Evolutionary conservation across 495 filamentous ascomycete genomes (phyloP), one percentile per base, ranked within the genome.

Genomic region (Cudoniella acicularis): DNA sequence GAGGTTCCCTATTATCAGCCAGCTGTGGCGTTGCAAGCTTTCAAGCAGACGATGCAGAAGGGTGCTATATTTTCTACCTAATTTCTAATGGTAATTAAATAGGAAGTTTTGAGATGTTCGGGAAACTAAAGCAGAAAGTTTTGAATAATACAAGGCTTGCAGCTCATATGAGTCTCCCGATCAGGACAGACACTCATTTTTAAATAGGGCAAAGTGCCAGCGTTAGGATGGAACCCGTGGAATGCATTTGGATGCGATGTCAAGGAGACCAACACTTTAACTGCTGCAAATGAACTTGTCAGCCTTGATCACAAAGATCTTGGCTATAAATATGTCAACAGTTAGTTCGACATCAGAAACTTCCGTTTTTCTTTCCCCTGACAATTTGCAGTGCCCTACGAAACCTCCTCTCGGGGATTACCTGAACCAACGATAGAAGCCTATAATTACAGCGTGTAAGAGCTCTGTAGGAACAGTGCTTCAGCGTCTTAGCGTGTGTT

Each of bases 321-420:
- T 3, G 87, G 87, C n/a, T 89, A 90, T 63, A 72, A 85, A 64
- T 87, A 88, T 67, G 75, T 85, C 30, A 74, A 81, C 17, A 63
- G 61, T 52, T 6, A 51, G 56, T 54, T n/a, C n/a, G n/a, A n/a
- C n/a, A n/a, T n/a, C n/a, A n/a, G n/a, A n/a, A n/a, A n/a, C n/a
- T n/a, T n/a, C n/a, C n/a, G n/a, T n/a, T 11, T 40, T 23, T 24
- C 16, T n/a, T 27, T 36, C 24, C 52, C 49, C 9, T 21, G 11
- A 52, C 23, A 41, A 9, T 41, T 41, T 9, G n/a, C n/a, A n/a
- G n/a, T n/a, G n/a, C n/a, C n/a, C n/a, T n/a, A n/a, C n/a, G n/a
- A n/a, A n/a, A n/a, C n/a, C n/a, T n/a, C n/a, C n/a, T n/a, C n/a
- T n/a, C n/a, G n/a, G n/a, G n/a, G n/a, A n/a, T n/a, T n/a, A n/a